Conservation (phyloP, 2,329 filamentous ascomycete species). For the Thyridium curvatum region DNA sequence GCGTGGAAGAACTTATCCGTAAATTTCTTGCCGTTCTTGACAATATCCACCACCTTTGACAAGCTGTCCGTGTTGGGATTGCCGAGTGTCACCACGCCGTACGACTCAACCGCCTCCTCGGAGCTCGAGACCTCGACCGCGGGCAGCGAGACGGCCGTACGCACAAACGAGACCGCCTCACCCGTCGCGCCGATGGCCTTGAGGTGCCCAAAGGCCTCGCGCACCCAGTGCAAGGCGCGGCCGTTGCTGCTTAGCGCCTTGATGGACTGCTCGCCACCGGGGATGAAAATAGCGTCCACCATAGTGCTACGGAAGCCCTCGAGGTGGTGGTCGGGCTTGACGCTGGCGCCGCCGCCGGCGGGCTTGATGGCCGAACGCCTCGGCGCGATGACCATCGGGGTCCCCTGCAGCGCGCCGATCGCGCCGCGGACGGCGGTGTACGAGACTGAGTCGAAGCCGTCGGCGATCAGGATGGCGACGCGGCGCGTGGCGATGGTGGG, state of each 20-base stretch:
- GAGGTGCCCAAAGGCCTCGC: constrained; percentile 75
- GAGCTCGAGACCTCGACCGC: constrained; percentile 35
- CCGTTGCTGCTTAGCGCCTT: constrained; percentile 61
- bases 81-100: constrained; percentile 68
- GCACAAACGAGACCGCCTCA: constrained; percentile 61
- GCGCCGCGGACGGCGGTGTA: constrained; percentile 62
- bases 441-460: constrained; percentile 64
- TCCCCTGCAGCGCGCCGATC: constrained; percentile 53
- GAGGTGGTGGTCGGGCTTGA: constrained; percentile 70
- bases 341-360: constrained; percentile 33
- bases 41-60: constrained; percentile 55
- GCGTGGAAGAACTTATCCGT: constrained; percentile 63
- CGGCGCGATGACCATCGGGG: constrained; percentile 67
- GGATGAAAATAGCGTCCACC: constrained; percentile 75
- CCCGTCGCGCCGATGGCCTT: constrained; percentile 74
- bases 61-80: constrained; percentile 48
- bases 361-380: constrained; percentile 61
- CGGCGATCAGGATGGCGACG: constrained; percentile 67
- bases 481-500: constrained; percentile 66
- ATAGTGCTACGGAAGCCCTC: constrained; percentile 74
- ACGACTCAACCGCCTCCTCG: constrained; percentile 55
- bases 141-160: constrained; percentile 36
- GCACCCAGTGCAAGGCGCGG: constrained; percentile 68
- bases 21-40: constrained; percentile 63
- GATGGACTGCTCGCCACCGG: constrained; percentile 60